Evolutionary conservation across 306 rosid genomes (phyloP).

Genomic region (Prunus mume): DNA sequence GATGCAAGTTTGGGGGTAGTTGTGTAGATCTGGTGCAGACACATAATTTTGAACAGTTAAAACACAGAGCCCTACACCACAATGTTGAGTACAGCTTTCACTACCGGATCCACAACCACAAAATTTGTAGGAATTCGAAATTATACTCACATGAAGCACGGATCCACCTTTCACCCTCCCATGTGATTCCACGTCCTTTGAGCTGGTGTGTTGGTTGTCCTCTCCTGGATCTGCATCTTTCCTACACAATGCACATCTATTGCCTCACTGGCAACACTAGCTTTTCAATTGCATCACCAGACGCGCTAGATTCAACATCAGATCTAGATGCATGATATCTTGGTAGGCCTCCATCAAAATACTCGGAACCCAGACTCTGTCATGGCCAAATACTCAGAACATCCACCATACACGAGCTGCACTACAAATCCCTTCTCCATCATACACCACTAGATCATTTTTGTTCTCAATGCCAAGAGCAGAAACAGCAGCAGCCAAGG

Average conservation of each 20-base stretch:
- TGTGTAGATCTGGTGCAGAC: too few species aligned
- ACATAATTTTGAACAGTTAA: too few species aligned
- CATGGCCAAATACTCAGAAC: slow-evolving; percentile 97
- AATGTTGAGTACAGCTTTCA: too few species aligned
- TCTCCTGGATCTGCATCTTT: too few species aligned
- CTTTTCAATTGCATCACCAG: slow-evolving; percentile 89
- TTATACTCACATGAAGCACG: too few species aligned
- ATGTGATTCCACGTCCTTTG: too few species aligned
- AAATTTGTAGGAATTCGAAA: too few species aligned
- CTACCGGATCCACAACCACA: too few species aligned
- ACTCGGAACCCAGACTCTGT: slow-evolving; percentile 69
- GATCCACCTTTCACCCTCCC: too few species aligned
- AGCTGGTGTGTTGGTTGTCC: too few species aligned
- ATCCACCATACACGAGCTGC: slow-evolving; percentile 99
- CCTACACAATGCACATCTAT: slow-evolving; percentile 25
- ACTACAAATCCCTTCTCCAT: slow-evolving; percentile 91
- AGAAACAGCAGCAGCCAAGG: slow-evolving; percentile 93
- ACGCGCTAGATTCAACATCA: slow-evolving; percentile 97
- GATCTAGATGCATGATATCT: slow-evolving; percentile 93
- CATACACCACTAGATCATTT: slow-evolving; percentile 84
- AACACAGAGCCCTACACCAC: too few species aligned
- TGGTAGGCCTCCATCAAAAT: slow-evolving; percentile 91
- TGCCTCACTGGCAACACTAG: slow-evolving; percentile 99
- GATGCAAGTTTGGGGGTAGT: too few species aligned
- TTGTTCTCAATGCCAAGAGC: slow-evolving; percentile 86